Evolutionary conservation across 176 grass and related monocot genomes (phyloP), one percentile per base, ranked within the genome.

Genomic region (Cocos nucifera): DNA sequence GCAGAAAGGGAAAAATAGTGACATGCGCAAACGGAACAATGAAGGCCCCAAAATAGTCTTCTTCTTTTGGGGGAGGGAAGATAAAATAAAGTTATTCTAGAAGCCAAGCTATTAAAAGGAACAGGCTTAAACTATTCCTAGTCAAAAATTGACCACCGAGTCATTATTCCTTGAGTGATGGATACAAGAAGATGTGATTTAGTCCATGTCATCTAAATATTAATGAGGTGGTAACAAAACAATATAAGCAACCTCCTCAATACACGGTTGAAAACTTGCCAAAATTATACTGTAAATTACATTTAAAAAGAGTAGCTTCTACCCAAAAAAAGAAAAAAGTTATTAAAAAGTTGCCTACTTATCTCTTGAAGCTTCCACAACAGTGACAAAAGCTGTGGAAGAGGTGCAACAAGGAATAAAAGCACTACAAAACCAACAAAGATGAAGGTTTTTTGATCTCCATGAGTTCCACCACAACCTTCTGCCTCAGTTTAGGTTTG

Each of bases 201-300:
- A 56, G 66, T 80, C 78, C 39, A 76, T 88, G 59, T 94, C 81
- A 62, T 79, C 67, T 79, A 70, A 77, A 85, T 64, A 68, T 65
- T 63, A 50, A 74, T 56, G 67, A 74, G 32, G 24, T 75, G 61
- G 74, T 73, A 68, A 17, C 22, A 66, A 4, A 54, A 69, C 53
- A 64, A 75, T 73, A 63, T 39, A 64, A 71, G 65, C 27, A 77
- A 66, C 73, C 79, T 77, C 78, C 74, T 69, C 85, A 95, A 77
- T 67, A 77, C 66, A 77, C 21, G 28, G 54, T 72, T 86, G 75
- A 79, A 73, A 64, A 62, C 75, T 44, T 14, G 35, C 1, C 63
- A 65, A 88, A 44, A 44, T 44, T 44, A 9, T 44, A 10, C 10
- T 14, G 35, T 0, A 14, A 14, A 1, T 12, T 14, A 44, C 12